phyloP scores from a whole-genome alignment of 768 basidiomycete genomes.

The Boletellus ananas region DNA sequence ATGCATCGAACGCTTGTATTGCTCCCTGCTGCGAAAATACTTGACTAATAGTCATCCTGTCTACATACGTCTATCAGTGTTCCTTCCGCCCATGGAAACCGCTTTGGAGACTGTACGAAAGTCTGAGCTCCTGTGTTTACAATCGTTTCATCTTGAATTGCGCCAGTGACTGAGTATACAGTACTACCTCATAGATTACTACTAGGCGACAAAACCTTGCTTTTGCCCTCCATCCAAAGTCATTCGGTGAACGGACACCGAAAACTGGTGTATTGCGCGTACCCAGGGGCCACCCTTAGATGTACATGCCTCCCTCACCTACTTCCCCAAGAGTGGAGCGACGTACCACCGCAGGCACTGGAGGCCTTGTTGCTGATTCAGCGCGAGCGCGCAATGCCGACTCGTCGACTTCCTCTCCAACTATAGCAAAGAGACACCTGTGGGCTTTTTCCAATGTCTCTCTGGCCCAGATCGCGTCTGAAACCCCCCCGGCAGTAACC shows the following conservation, averaged over 20 bases:
- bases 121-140: no score
- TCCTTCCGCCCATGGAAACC: no score
- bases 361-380: constrained; percentile 12
- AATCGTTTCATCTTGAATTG: no score
- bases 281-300: constrained; percentile 25
- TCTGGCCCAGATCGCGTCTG: constrained; percentile 36
- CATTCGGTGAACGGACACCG: no score
- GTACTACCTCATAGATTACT: no score
- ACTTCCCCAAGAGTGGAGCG: constrained; percentile 25
- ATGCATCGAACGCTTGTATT: neutral
- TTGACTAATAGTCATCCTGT: no score
- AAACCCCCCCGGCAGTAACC: constrained; percentile 19
- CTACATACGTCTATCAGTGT: no score
- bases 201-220: no score
- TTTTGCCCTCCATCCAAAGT: no score
- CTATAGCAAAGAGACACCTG: constrained; percentile 31
- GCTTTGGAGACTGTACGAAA: no score
- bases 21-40: no score
- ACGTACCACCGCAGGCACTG: constrained; percentile 1
- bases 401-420: constrained; percentile 23
- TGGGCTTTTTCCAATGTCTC: constrained; percentile 35
- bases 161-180: no score
- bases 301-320: constrained; percentile 53
- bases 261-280: neutral
- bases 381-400: constrained; percentile 4